Conservation (phyloP, 192 early-diverging fungal genomes). For the Piromyces finnis region DNA sequence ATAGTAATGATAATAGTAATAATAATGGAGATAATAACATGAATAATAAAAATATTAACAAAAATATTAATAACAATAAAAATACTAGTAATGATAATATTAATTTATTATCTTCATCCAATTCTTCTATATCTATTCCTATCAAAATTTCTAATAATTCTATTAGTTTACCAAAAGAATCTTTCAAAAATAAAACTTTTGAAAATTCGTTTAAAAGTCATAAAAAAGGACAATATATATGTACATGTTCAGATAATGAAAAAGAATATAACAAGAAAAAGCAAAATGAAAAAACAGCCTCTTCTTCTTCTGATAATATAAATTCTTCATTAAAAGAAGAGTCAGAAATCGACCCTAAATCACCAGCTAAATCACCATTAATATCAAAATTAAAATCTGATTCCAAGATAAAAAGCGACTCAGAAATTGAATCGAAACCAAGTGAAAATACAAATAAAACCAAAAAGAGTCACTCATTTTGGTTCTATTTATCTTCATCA, state of each 20-base stretch:
- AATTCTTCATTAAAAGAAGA: too few species aligned
- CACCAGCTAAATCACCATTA: not conserved
- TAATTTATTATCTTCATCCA: not conserved
- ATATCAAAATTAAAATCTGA: not conserved
- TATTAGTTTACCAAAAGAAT: not conserved
- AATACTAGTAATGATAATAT: not conserved
- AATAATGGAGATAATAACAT: not conserved
- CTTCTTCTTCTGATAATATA: not conserved
- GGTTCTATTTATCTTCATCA: not conserved
- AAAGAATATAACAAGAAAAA: not conserved
- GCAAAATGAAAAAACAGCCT: not conserved
- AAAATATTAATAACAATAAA: not conserved
- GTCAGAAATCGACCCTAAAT: too few species aligned
- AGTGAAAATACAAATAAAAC: not conserved
- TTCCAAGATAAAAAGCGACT: too few species aligned
- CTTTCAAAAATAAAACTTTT: not conserved
- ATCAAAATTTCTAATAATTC: not conserved
- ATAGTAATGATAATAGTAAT: not conserved
- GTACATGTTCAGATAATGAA: not conserved
- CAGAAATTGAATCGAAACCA: not conserved
- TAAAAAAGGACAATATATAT: not conserved
- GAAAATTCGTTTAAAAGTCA: too few species aligned
- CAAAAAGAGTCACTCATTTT: not conserved
- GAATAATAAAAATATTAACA: not conserved
- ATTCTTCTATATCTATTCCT: not conserved